Evolutionary conservation across 805 yeast species (phyloP).

Genomic region (Zygoascus flipseniorum): DNA sequence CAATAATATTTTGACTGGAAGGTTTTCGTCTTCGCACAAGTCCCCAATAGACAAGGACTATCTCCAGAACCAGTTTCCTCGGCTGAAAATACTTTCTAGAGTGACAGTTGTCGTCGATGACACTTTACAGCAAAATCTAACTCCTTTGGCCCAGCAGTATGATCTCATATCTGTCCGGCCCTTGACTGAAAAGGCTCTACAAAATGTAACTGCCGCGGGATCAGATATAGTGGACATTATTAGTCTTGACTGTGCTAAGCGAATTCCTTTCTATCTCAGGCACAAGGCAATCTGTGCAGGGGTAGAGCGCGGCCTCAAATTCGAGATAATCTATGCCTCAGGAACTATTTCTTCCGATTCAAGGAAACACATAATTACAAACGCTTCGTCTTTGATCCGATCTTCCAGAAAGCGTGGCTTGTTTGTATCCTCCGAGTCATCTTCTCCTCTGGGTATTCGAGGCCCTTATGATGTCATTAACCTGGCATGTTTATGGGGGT

Average conservation of each 20-base stretch:
- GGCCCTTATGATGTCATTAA: slow-evolving; percentile 60
- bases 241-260: slow-evolving; percentile 55
- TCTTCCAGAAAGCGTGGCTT: slow-evolving; percentile 77
- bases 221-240: slow-evolving; percentile 69
- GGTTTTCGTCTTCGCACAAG: slow-evolving; percentile 14
- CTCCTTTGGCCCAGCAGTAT: slow-evolving; percentile 37
- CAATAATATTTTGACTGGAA: slow-evolving; percentile 38
- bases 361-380: slow-evolving; percentile 59
- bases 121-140: slow-evolving; percentile 59
- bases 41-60: slow-evolving; percentile 33
- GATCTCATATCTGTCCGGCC: slow-evolving; percentile 84
- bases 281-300: slow-evolving; percentile 84
- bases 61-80: slow-evolving; percentile 30
- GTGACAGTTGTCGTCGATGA: slow-evolving; percentile 72
- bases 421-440: slow-evolving; percentile 70
- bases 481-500: slow-evolving; percentile 59
- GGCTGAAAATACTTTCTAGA: slow-evolving; percentile 52
- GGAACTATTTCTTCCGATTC: slow-evolving; percentile 25
- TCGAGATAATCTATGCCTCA: slow-evolving; percentile 61
- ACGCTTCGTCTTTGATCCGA: slow-evolving; percentile 64
- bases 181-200: slow-evolving; percentile 65
- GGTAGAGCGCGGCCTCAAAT: slow-evolving; percentile 67
- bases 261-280: slow-evolving; percentile 68
- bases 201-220: slow-evolving; percentile 54
- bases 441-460: slow-evolving; percentile 44